Evolutionary conservation across 495 filamentous ascomycete genomes (phyloP).

Genomic region (Rhizodiscina lignyota): DNA sequence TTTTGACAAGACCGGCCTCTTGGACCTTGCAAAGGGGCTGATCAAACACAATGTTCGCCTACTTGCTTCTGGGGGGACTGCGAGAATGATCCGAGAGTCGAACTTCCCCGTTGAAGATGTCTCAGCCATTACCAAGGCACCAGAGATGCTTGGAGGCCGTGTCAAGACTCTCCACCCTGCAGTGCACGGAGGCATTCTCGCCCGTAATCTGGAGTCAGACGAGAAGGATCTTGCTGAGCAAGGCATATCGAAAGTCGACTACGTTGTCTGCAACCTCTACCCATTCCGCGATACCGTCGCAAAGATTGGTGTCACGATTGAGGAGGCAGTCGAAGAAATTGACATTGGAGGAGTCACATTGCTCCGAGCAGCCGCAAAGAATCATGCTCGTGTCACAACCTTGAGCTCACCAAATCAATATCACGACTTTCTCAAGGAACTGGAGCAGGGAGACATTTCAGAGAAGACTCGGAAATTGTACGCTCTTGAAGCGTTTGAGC

Average conservation of each 20-base stretch:
- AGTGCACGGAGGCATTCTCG: conserved; percentile 78
- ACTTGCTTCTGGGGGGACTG: conserved; percentile 83
- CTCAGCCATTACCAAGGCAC: conserved; percentile 93
- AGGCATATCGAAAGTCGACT: conserved; percentile 96
- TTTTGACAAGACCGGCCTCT: conserved; percentile 93
- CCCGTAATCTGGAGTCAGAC: conserved; percentile 79
- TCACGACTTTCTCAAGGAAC: conserved; percentile 78
- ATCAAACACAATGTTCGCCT: conserved; percentile 81
- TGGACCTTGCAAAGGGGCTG: conserved; percentile 91
- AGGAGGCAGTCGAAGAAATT: conserved; percentile 94
- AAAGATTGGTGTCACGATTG: conserved; percentile 89
- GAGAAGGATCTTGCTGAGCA: conserved; percentile 93
- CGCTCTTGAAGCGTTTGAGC: conserved; percentile 92
- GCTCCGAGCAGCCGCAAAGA: conserved; percentile 92
- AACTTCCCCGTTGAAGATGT: conserved; percentile 93
- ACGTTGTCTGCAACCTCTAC: conserved; percentile 95
- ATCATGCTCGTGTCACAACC: conserved; percentile 86
- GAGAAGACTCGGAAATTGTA: conserved; percentile 69
- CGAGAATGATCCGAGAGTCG: conserved; percentile 87
- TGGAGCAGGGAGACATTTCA: conserved; percentile 49
- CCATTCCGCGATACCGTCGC: conserved; percentile 96
- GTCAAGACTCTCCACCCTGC: conserved; percentile 96
- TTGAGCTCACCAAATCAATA: conserved; percentile 89
- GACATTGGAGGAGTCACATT: conserved; percentile 89
- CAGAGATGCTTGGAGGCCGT: conserved; percentile 89